Conservation (phyloP, 768 basidiomycete genomes). For the Mycena epipterygia region DNA sequence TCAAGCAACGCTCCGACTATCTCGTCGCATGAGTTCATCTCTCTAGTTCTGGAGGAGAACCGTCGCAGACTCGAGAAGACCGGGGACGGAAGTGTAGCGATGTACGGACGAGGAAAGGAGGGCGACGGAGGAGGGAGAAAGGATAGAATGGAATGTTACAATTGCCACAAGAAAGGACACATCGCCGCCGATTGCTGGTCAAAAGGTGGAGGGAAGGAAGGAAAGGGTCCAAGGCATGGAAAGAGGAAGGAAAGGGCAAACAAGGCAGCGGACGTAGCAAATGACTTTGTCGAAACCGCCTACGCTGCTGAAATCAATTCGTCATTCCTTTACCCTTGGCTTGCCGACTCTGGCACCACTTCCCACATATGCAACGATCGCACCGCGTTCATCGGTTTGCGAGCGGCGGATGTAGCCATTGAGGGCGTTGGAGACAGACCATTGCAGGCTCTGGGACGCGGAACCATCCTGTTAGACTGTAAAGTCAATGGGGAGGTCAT, state of each 20-base stretch:
- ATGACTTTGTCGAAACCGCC: neutral
- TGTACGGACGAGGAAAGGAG: slow-evolving; percentile 2
- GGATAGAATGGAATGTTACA: slow-evolving; percentile 19
- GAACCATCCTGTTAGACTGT: slow-evolving; percentile 28
- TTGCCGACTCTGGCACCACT: slow-evolving; percentile 26
- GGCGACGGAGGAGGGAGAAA: neutral
- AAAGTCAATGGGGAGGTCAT: slow-evolving; percentile 11
- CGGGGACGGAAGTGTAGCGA: slow-evolving; percentile 5
- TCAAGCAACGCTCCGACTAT: slow-evolving; percentile 6
- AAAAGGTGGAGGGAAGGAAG: slow-evolving; percentile 38
- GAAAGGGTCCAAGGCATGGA: slow-evolving; percentile 27
- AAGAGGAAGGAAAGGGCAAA: slow-evolving; percentile 33
- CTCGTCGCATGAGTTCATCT: slow-evolving; percentile 17
- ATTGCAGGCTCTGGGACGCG: slow-evolving; percentile 22
- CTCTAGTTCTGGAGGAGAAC: slow-evolving; percentile 19
- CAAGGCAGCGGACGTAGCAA: slow-evolving; percentile 24
- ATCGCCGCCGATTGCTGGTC: slow-evolving; percentile 41
- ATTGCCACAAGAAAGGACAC: slow-evolving; percentile 47
- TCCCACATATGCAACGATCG: slow-evolving; percentile 29
- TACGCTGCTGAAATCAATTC: slow-evolving; percentile 2
- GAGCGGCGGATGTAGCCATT: neutral
- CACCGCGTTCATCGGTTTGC: neutral
- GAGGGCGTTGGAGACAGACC: slow-evolving; percentile 12
- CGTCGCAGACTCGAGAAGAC: slow-evolving; percentile 1
- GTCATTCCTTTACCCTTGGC: slow-evolving; percentile 16